Evolutionary conservation across 2,329 filamentous ascomycete species (phyloP).

Genomic region (Didymosphaeria variabile): DNA sequence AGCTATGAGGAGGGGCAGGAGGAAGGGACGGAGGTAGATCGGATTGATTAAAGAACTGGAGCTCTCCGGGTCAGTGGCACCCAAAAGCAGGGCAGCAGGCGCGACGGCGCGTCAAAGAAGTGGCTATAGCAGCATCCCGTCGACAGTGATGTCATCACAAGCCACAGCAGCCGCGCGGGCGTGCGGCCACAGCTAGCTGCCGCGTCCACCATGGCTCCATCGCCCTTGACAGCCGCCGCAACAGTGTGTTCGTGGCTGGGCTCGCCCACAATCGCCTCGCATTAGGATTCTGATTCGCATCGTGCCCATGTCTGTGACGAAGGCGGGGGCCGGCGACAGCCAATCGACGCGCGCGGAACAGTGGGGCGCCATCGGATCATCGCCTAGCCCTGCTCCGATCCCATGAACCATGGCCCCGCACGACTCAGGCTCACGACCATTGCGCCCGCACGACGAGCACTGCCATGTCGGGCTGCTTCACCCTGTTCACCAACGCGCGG

Average conservation of each 20-base stretch:
- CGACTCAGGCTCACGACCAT: conserved; percentile 6
- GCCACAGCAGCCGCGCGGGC: conserved; percentile 14
- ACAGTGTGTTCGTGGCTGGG: neutral
- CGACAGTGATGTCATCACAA: conserved; percentile 27
- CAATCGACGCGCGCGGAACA: neutral
- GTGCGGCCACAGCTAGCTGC: neutral
- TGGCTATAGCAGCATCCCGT: conserved; percentile 10
- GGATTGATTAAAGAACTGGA: conserved; percentile 14
- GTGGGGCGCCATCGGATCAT: neutral
- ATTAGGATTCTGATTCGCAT: neutral
- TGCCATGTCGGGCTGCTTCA: conserved; percentile 56
- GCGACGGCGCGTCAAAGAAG: conserved; percentile 17
- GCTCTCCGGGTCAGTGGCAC: conserved; percentile 9
- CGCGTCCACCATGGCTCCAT: neutral
- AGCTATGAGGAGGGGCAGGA: conserved; percentile 5
- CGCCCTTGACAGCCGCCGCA: conserved; percentile 4
- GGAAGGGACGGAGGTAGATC: conserved; percentile 12
- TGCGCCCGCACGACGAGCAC: too few species aligned
- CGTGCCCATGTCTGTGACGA: conserved; percentile 2
- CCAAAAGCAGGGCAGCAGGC: conserved; percentile 25
- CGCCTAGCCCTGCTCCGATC: conserved; percentile 7
- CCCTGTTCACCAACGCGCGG: conserved; percentile 57
- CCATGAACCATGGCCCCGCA: conserved; percentile 1
- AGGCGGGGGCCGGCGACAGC: neutral
- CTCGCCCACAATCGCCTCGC: conserved; percentile 1